A percentile compares a stretch with the other conserved stretches of the same genome.
Evolutionary conservation across 2,329 filamentous ascomycete species (phyloP).

Genomic region (Penicillium sp.): DNA sequence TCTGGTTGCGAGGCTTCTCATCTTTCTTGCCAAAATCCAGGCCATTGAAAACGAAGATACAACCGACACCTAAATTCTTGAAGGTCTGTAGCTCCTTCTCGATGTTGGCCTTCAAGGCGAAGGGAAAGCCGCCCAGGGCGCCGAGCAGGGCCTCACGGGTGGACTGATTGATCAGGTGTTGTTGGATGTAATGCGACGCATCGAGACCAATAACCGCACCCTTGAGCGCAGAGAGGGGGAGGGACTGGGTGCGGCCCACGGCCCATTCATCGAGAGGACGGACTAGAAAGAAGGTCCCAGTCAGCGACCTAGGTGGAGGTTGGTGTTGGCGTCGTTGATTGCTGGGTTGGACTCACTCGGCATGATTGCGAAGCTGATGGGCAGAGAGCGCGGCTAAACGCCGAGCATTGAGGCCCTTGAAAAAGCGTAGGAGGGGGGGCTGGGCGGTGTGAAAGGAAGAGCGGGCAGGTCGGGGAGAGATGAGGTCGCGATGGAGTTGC

Average conservation of each 20-base stretch:
- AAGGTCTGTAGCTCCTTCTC: conserved; percentile 75
- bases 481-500: conserved; percentile 21
- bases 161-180: conserved; percentile 70
- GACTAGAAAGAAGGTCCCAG: conserved; percentile 37
- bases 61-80: conserved; percentile 70
- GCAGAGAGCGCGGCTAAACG: conserved; percentile 30
- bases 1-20: conserved; percentile 61
- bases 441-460: conserved; percentile 1
- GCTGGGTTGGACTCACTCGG: conserved; percentile 37
- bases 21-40: conserved; percentile 78
- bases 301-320: conserved; percentile 9
- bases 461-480: conserved; percentile 6
- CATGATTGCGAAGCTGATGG: conserved; percentile 38
- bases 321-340: conserved; percentile 9
- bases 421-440: conserved; percentile 8
- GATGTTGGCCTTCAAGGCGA: conserved; percentile 74
- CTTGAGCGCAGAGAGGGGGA: conserved; percentile 71
- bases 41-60: conserved; percentile 90
- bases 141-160: conserved; percentile 85
- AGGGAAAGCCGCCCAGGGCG: conserved; percentile 84
- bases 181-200: conserved; percentile 84
- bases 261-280: conserved; percentile 62
- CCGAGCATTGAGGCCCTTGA: conserved; percentile 35
- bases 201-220: conserved; percentile 80
- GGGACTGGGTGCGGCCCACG: conserved; percentile 57